Percentiles rank a stretch among this genome's conserved stretches.
Evolutionary conservation across 2,329 filamentous ascomycete genomes (phyloP).

Genomic region (Alternaria sp.): DNA sequence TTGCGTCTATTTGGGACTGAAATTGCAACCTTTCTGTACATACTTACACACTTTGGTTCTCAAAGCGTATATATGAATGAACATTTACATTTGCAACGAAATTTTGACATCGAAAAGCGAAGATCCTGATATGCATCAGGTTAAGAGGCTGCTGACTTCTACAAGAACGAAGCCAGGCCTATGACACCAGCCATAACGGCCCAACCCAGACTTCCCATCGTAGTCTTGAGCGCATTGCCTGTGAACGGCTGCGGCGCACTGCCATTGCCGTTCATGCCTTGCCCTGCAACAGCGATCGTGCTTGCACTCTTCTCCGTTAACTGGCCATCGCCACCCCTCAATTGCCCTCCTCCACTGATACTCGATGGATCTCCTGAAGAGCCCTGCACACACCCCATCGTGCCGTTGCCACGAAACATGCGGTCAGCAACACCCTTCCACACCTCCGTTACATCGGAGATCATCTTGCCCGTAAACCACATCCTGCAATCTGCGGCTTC

Average conservation of each 20-base stretch:
- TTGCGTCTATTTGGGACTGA: neutral
- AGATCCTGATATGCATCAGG: neutral
- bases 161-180: neutral
- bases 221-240: neutral
- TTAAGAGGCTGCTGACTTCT: neutral
- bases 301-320: conserved; percentile 8
- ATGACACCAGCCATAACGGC: neutral
- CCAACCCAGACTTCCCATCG: neutral
- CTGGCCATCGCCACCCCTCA: conserved; percentile 32
- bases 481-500: conserved; percentile 51
- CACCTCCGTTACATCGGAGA: conserved; percentile 43
- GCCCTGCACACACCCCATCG: conserved; percentile 32
- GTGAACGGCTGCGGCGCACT: conserved; percentile 2
- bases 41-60: neutral
- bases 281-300: conserved; percentile 3
- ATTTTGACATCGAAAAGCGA: neutral
- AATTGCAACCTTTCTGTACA: neutral
- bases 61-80: neutral
- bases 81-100: neutral
- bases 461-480: conserved; percentile 48
- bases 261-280: neutral
- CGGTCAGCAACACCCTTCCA: conserved; percentile 48
- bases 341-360: conserved; percentile 41
- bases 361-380: conserved; percentile 39
- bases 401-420: conserved; percentile 40